Evolutionary conservation across 805 yeast genomes (phyloP).

Genomic region (Phaffomyces thermotolerans): DNA sequence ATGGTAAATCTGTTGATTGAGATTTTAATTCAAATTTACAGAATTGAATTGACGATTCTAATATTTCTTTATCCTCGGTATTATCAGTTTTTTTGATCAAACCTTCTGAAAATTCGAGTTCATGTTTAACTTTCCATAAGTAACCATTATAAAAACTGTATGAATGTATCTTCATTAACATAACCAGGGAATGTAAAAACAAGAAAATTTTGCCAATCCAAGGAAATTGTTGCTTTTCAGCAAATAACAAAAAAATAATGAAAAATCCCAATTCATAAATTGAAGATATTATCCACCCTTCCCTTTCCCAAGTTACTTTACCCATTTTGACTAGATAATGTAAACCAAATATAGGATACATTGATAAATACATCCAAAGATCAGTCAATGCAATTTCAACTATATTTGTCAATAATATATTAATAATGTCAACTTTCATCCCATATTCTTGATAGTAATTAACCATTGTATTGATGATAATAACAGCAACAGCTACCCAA

Average conservation of each 20-base stretch:
- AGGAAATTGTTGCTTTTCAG: slow-evolving; percentile 53
- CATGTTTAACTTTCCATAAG: slow-evolving; percentile 57
- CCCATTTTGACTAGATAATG: slow-evolving; percentile 47
- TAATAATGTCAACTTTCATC: slow-evolving; percentile 46
- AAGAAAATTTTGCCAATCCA: slow-evolving; percentile 91
- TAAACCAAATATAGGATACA: slow-evolving; percentile 51
- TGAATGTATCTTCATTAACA: slow-evolving; percentile 94
- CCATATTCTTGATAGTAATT: slow-evolving; percentile 45
- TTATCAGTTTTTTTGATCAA: slow-evolving; percentile 35
- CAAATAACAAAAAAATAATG: slow-evolving; percentile 44
- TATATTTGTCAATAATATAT: slow-evolving; percentile 53
- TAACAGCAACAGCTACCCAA: slow-evolving; percentile 49
- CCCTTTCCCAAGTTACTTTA: slow-evolving; percentile 48
- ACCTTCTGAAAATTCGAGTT: slow-evolving; percentile 42
- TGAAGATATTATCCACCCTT: slow-evolving; percentile 61
- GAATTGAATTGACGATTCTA: slow-evolving; percentile 48
- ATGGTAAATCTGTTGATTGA: slow-evolving; percentile 40
- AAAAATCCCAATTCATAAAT: slow-evolving; percentile 50
- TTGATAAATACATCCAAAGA: slow-evolving; percentile 59
- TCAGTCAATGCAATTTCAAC: slow-evolving; percentile 69
- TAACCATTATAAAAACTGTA: slow-evolving; percentile 90
- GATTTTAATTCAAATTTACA: slow-evolving; percentile 64
- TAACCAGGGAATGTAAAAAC: slow-evolving; percentile 75
- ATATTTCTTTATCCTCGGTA: slow-evolving; percentile 20
- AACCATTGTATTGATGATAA: slow-evolving; percentile 43